These are phyloP conservation scores for Vaccinium macrocarpon DNA, from an alignment of 148 eudicot species.

Conservation along the genomic window DNA sequence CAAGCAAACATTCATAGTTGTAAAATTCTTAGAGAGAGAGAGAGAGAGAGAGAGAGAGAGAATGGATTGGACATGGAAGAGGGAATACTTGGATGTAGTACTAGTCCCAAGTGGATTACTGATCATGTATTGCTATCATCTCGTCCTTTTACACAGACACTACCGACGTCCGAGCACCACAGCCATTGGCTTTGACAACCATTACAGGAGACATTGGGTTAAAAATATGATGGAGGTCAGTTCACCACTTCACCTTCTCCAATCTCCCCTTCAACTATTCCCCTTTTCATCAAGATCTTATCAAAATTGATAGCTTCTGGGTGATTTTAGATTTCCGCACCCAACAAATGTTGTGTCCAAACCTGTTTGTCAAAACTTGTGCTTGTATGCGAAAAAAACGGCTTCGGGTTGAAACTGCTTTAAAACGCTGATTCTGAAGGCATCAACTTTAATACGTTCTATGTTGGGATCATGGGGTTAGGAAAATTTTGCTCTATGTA, in stretches of 20 bases:
- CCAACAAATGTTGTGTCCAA: too few species aligned
- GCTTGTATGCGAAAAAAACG: too few species aligned
- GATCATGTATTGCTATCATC: constrained; percentile 63
- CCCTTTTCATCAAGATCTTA: not conserved
- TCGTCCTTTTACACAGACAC: constrained; percentile 52
- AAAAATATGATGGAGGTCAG: constrained; percentile 55
- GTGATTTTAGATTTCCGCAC: too few species aligned
- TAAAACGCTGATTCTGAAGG: too few species aligned
- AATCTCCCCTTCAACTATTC: not conserved
- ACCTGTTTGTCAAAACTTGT: too few species aligned
- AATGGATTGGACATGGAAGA: constrained; percentile 32
- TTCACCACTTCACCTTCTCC: not conserved
- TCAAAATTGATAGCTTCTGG: not conserved
- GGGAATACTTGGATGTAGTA: constrained; percentile 60
- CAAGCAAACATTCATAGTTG: not conserved
- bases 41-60: not conserved
- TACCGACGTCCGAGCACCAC: constrained; percentile 44
- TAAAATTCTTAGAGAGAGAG: not conserved
- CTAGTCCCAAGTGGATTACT: constrained; percentile 63
- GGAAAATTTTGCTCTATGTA: too few species aligned
- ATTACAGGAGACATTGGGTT: constrained; percentile 57
- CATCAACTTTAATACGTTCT: too few species aligned
- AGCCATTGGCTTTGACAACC: constrained; percentile 55
- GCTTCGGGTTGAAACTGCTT: too few species aligned
- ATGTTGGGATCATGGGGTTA: too few species aligned